Percentiles rank a stretch among this genome's conserved stretches.
Evolutionary conservation across 805 yeast species (phyloP).

Genomic region (Barnettozyma populi): DNA sequence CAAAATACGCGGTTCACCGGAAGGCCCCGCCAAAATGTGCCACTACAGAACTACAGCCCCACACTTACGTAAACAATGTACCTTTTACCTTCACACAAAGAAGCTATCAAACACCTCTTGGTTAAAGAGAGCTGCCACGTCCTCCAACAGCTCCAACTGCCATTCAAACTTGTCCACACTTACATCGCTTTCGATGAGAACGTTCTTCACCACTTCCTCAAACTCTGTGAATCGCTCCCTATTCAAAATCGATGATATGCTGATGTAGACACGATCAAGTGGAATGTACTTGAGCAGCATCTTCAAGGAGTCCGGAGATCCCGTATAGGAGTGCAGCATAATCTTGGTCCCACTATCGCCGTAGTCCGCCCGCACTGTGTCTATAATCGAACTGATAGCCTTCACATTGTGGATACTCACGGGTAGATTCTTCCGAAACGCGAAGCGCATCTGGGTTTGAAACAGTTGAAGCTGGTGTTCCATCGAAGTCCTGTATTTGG

Average conservation of each 20-base stretch:
- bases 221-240: conserved; percentile 5
- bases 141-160: conserved; percentile 6
- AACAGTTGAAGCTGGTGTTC: conserved; percentile 62
- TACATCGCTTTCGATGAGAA: conserved; percentile 22
- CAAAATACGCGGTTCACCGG: conserved; percentile 8
- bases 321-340: conserved; percentile 81
- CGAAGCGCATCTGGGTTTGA: conserved; percentile 45
- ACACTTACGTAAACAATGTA: conserved; percentile 1
- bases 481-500: conserved; percentile 50
- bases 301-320: conserved; percentile 65
- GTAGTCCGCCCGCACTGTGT: conserved; percentile 29
- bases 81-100: not conserved
- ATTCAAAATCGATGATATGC: conserved; percentile 5
- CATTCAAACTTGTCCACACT: conserved; percentile 10
- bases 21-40: not conserved
- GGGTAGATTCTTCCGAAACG: conserved; percentile 41
- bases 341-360: conserved; percentile 32
- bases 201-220: not conserved
- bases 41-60: conserved; percentile 1
- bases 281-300: conserved; percentile 32
- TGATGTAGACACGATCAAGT: conserved; percentile 5
- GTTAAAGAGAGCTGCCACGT: not conserved
- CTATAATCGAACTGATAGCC: conserved; percentile 59
- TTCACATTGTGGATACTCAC: conserved; percentile 84
- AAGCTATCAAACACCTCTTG: not conserved